Evolutionary conservation across 2,329 filamentous ascomycete species (phyloP).

Genomic region (Daldinia sp.): DNA sequence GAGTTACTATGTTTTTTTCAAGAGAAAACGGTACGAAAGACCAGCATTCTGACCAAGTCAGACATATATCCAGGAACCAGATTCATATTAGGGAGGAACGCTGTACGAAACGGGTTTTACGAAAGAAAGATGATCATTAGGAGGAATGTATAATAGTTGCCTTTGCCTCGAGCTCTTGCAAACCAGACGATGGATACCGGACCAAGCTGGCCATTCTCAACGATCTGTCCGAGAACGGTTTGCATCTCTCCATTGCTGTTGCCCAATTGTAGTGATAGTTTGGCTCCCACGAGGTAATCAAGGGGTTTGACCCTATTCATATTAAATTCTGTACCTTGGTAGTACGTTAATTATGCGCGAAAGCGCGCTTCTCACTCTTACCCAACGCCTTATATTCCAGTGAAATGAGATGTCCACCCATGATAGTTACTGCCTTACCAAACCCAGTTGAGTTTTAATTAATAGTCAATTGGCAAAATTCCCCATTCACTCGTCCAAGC

Average conservation of each 20-base stretch:
- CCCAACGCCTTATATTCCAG: neutral
- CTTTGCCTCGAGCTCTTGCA: slow-evolving; percentile 4
- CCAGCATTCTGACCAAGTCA: neutral
- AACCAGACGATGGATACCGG: neutral
- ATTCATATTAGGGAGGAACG: neutral
- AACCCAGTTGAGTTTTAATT: neutral
- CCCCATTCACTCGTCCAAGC: slow-evolving; percentile 27
- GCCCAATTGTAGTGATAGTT: neutral
- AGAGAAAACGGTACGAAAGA: neutral
- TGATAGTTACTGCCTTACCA: neutral
- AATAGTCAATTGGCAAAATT: neutral
- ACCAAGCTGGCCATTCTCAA: neutral
- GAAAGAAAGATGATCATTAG: slow-evolving; percentile 1
- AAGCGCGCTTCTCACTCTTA: neutral
- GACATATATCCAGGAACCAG: neutral
- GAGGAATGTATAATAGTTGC: slow-evolving; percentile 23
- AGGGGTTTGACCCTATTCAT: neutral
- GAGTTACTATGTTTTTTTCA: neutral
- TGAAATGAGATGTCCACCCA: neutral
- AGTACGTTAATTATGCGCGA: neutral
- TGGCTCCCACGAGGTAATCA: neutral
- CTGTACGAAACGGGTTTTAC: slow-evolving; percentile 5
- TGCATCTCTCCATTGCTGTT: neutral
- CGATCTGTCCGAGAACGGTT: neutral
- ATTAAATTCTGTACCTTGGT: neutral